These are phyloP conservation scores for Gloeostereum incarnatum DNA, from an alignment of 768 basidiomycete genomes.

Conservation along the genomic window DNA sequence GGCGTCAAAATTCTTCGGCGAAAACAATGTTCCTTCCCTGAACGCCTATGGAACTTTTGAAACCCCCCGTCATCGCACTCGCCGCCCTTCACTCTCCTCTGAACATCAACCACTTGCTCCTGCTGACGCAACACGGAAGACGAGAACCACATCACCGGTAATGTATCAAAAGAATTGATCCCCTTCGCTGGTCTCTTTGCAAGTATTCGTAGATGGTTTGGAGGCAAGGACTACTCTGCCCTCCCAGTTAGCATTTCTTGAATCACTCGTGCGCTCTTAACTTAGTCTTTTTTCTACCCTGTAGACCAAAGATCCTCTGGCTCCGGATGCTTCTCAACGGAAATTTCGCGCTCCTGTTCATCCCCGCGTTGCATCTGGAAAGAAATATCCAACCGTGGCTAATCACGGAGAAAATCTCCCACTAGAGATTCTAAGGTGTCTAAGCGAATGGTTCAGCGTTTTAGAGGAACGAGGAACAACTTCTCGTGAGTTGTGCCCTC, in stretches of 20 bases:
- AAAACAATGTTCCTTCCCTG: neutral
- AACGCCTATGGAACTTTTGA: conserved; percentile 7
- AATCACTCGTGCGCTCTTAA: neutral
- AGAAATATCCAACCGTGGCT: conserved; percentile 4
- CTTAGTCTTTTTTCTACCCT: neutral
- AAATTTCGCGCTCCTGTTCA: conserved; percentile 30
- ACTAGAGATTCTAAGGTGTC: conserved; percentile 40
- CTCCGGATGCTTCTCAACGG: conserved; percentile 7
- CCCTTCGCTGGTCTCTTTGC: conserved; percentile 14
- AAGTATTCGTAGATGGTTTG: conserved; percentile 5
- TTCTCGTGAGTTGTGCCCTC: conserved; percentile 27
- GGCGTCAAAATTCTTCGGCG: neutral
- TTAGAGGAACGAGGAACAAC: conserved; percentile 52
- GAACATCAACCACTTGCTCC: conserved; percentile 5
- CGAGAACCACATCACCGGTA: conserved; percentile 7
- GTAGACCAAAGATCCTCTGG: conserved; percentile 7
- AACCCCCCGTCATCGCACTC: conserved; percentile 2
- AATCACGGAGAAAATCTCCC: conserved; percentile 44
- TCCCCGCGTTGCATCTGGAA: conserved; percentile 22
- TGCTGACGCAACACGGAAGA: conserved; percentile 1
- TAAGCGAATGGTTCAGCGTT: conserved; percentile 51
- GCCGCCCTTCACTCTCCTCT: conserved; percentile 4
- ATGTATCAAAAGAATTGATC: conserved; percentile 17
- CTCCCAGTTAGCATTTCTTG: neutral
- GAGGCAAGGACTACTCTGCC: neutral